Conservation (phyloP, 2,329 filamentous ascomycete species). For the Fusarium sp. region DNA sequence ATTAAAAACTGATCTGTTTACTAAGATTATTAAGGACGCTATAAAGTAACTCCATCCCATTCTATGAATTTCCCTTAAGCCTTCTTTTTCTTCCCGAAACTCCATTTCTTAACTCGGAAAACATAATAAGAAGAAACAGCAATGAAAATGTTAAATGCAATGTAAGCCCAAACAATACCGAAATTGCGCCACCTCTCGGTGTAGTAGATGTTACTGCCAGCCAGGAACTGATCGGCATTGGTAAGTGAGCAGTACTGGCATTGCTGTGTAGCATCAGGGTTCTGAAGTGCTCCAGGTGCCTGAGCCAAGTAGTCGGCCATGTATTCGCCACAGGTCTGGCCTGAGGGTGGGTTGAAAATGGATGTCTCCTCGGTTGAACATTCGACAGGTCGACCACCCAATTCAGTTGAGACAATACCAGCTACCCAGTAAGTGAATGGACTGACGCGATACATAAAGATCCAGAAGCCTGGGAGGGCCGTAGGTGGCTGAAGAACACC, state of each 20-base stretch:
- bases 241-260: conserved; percentile 29
- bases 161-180: conserved; percentile 31
- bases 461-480: conserved; percentile 73
- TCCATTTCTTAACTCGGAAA: conserved; percentile 39
- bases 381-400: conserved; percentile 44
- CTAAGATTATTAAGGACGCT: not conserved
- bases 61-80: not conserved
- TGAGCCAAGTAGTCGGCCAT: conserved; percentile 61
- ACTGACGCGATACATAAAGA: conserved; percentile 75
- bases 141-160: conserved; percentile 32
- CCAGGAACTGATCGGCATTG: conserved; percentile 32
- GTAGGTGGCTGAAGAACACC: conserved; percentile 67
- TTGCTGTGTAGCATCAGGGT: conserved; percentile 16
- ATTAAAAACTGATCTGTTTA: not conserved
- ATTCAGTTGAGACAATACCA: conserved; percentile 57
- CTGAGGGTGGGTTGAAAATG: conserved; percentile 69
- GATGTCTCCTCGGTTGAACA: conserved; percentile 68
- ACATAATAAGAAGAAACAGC: conserved; percentile 31
- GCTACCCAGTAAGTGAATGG: conserved; percentile 74
- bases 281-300: conserved; percentile 45
- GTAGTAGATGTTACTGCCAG: conserved; percentile 29
- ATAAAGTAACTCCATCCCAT: not conserved
- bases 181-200: conserved; percentile 34
- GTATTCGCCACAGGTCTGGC: conserved; percentile 58
- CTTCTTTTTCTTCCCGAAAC: conserved; percentile 33